A percentile compares a stretch with the other conserved stretches of the same genome.
These are phyloP conservation scores for Articulospora tetracladia DNA, from an alignment of 495 filamentous ascomycete species.

Conservation along the genomic window DNA sequence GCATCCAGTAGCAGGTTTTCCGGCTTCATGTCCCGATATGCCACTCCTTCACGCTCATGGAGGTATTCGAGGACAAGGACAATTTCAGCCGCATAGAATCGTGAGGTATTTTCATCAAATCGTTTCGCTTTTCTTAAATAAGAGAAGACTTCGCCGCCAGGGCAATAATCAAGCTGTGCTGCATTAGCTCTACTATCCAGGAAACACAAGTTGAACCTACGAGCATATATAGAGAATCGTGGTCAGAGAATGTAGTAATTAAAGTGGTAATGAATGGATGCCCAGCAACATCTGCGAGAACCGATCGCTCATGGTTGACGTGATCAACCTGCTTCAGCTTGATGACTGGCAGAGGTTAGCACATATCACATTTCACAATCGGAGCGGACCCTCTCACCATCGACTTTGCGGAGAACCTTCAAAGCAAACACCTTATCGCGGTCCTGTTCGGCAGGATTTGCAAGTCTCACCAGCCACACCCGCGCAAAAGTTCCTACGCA, in stretches of 20 bases:
- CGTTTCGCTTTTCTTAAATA: constrained; percentile 82
- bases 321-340: constrained; percentile 97
- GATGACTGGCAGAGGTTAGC: constrained; percentile 59
- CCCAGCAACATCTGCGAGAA: constrained; percentile 81
- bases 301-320: constrained; percentile 87
- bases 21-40: constrained; percentile 93
- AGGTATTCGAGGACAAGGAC: constrained; percentile 88
- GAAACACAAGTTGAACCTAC: constrained; percentile 40
- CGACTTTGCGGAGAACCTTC: constrained; percentile 88
- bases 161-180: constrained; percentile 75
- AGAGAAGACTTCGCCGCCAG: constrained; percentile 92
- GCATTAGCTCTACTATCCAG: not conserved
- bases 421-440: constrained; percentile 79
- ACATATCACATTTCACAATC: constrained; percentile 9
- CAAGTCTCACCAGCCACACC: constrained; percentile 77
- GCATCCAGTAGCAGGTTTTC: constrained; percentile 93
- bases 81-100: constrained; percentile 96
- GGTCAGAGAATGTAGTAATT: constrained; percentile 84
- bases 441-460: constrained; percentile 48
- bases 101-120: constrained; percentile 81
- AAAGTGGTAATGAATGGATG: constrained; percentile 96
- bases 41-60: constrained; percentile 78
- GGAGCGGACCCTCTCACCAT: constrained; percentile 37
- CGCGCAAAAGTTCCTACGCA: constrained; percentile 85
- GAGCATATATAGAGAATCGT: constrained; percentile 87